Base-by-base conservation (phyloP, 805 yeast genomes). In the Ogataea henricii region DNA sequence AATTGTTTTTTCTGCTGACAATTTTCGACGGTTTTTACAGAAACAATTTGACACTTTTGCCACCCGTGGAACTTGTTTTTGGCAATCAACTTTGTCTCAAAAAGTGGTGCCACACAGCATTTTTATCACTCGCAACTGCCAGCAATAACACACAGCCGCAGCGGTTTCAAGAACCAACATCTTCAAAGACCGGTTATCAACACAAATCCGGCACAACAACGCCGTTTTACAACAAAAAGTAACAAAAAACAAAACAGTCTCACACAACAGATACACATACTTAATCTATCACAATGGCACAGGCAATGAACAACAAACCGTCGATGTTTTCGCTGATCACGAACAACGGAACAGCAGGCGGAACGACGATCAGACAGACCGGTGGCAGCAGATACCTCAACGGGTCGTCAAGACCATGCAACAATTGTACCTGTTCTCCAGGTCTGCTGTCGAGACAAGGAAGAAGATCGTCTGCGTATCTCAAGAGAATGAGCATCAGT, bases 351-450 rank as follows among this genome's bases (percentile, higher is more conserved):
- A 51, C 68, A 16, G 49, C 65, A 12, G 66, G 68, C 20, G 66
- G 64, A 25, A 62, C 69, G 3, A 59, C 68, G 1, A 54, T 60
- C 27, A 53, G 57, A 21, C 58, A 63, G 32, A 58, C 64, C 12
- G 40, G 62, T 10, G 52, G 45, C n/a, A 62, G 51, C 37, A 46
- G 60, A 29, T 47, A 46, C 22, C 20, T 47, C 8, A 48, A 50
- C 39, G 51, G 60, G 6, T 43, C 62, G n/a, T 53, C 51, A 33
- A 71, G 79, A 60, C 78, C 80, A 12, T 87, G 94, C 63, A 73
- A 78, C 40, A 82, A 87, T 68, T 87, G 96, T 70, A 85, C 89
- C 2, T 87, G 95, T 63, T 85, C 92, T 0, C 94, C 94, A 4
- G 96, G 96, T 3, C 70, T 87, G 37, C 66, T 87, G 40, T 82